Conservation (phyloP, 352 stramenopile genomes). For the Pythium aquatile region DNA sequence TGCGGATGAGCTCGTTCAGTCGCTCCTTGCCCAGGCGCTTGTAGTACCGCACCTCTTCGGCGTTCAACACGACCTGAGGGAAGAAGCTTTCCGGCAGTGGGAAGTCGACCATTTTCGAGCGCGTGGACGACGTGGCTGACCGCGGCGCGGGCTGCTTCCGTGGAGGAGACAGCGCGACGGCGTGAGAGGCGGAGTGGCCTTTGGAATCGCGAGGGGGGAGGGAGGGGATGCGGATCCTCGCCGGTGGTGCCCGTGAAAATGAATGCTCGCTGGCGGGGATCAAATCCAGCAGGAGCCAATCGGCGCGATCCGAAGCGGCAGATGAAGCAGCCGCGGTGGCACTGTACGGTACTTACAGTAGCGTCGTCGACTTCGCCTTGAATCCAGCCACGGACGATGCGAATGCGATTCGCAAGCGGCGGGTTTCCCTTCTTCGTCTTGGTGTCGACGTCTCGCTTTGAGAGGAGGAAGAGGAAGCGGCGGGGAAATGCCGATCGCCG, state of each 20-base stretch:
- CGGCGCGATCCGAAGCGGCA: constrained; percentile 4
- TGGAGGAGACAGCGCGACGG: constrained; percentile 3
- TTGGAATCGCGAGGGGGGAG: not conserved
- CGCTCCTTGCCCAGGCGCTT: constrained; percentile 75
- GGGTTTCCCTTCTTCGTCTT: not conserved
- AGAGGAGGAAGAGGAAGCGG: not conserved
- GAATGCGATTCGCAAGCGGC: not conserved
- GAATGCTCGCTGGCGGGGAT: not conserved
- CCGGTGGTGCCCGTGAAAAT: constrained; percentile 3
- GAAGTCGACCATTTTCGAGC: constrained; percentile 49
- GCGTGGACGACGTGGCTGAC: not conserved
- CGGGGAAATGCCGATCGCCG: not conserved
- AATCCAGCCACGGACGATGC: not conserved
- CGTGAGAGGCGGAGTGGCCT: constrained; percentile 7
- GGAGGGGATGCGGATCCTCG: not conserved
- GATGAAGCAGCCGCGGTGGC: constrained; percentile 7
- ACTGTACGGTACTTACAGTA: constrained; percentile 1
- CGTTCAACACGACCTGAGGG: constrained; percentile 66
- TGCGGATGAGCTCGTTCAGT: constrained; percentile 66
- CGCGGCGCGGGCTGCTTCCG: not conserved
- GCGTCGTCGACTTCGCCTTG: not conserved
- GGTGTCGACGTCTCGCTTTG: not conserved
- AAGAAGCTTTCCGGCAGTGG: constrained; percentile 82
- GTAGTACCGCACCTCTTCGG: constrained; percentile 74
- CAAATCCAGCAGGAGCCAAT: constrained; percentile 9